These are phyloP conservation scores for Cinchona pubescens DNA, from an alignment of 257 asterid species.

Conservation along the genomic window DNA sequence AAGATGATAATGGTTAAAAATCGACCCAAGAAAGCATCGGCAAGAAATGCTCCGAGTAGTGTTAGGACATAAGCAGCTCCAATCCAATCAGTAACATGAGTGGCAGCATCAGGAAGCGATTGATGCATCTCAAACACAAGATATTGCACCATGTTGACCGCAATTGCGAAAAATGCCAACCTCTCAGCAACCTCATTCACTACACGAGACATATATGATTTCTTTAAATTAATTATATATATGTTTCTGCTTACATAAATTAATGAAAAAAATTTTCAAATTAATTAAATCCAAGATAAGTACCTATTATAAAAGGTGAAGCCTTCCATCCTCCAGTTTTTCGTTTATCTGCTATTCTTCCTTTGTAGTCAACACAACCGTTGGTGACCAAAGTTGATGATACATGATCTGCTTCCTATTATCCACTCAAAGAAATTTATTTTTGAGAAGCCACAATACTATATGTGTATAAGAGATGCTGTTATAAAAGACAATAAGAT, in stretches of 20 bases:
- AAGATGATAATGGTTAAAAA: constrained; percentile 67
- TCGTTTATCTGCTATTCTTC: constrained; percentile 48
- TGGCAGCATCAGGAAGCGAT: constrained; percentile 60
- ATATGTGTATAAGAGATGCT: too few species aligned
- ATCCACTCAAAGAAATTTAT: background rate
- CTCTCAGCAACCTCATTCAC: constrained; percentile 87
- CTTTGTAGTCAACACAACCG: constrained; percentile 62
- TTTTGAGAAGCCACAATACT: too few species aligned
- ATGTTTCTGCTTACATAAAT: background rate
- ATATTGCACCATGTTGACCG: constrained; percentile 70
- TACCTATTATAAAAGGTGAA: constrained; percentile 75
- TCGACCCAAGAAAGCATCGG: constrained; percentile 80
- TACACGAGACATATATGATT: constrained; percentile 6
- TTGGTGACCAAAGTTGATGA: constrained; percentile 46
- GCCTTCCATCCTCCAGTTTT: constrained; percentile 80
- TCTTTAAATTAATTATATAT: background rate
- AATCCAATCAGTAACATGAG: constrained; percentile 81
- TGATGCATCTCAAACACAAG: constrained; percentile 65
- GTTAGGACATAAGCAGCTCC: constrained; percentile 85
- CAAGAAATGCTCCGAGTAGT: constrained; percentile 68
- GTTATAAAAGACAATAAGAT: background rate
- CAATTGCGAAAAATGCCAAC: constrained; percentile 66
- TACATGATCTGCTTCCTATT: constrained; percentile 29
- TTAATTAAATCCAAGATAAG: too few species aligned
- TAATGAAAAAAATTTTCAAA: too few species aligned